These are phyloP conservation scores for Podospora appendiculata DNA, from an alignment of 495 filamentous ascomycete species.

Conservation along the genomic window DNA sequence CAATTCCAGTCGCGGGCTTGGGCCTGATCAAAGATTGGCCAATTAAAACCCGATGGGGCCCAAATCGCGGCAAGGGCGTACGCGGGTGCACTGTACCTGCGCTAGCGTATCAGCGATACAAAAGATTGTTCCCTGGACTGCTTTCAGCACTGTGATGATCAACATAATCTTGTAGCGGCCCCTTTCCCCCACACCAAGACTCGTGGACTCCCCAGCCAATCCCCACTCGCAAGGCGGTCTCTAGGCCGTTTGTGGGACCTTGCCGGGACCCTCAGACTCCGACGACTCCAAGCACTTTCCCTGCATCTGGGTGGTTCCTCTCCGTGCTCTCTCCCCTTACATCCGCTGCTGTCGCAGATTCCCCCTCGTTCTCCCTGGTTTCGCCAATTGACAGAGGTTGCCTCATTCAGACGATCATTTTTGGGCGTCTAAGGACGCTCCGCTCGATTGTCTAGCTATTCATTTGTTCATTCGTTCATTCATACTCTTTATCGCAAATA, in stretches of 20 bases:
- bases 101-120: not conserved
- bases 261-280: not conserved
- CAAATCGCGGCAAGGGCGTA: not conserved
- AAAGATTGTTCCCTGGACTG: not conserved
- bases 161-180: not conserved
- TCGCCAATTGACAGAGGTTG: constrained; percentile 1
- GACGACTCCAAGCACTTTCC: not conserved
- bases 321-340: not conserved
- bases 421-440: not conserved
- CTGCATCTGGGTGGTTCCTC: not conserved
- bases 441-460: constrained; percentile 10
- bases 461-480: constrained; percentile 11
- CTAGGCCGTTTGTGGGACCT: not conserved
- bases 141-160: not conserved
- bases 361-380: constrained; percentile 2
- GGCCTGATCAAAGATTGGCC: not conserved
- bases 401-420: constrained; percentile 5
- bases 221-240: not conserved
- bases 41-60: not conserved
- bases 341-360: constrained; percentile 8
- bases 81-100: too few relatives aligned
- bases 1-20: too few relatives aligned
- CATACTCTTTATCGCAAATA: constrained; percentile 1
- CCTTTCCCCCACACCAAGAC: not conserved
- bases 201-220: not conserved